Evolutionary conservation across 1,139 yeast genomes (phyloP).

Genomic region (Lodderomyces oxycetoniae): DNA sequence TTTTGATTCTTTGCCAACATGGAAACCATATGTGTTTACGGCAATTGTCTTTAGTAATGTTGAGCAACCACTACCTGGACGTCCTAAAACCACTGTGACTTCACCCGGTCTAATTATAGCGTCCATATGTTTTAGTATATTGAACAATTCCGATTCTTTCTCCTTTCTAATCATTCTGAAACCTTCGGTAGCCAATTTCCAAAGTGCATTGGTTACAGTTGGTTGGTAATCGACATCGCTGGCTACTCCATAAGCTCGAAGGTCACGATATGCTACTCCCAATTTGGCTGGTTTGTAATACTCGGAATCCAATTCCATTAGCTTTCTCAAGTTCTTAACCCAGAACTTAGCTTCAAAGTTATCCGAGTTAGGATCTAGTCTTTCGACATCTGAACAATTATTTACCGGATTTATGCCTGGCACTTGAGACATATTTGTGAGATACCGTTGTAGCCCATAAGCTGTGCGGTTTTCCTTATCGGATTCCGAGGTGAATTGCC

Average conservation of each 20-base stretch:
- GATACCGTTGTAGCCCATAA: conserved; percentile 22
- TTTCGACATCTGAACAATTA: conserved; percentile 9
- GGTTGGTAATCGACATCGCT: conserved; percentile 77
- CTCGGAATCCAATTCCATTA: conserved; percentile 6
- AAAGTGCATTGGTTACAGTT: conserved; percentile 55
- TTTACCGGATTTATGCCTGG: conserved; percentile 44
- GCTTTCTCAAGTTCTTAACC: conserved; percentile 63
- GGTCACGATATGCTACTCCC: conserved; percentile 64
- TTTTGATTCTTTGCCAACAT: conserved; percentile 24
- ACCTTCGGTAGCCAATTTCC: conserved; percentile 18
- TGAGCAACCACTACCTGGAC: conserved; percentile 38
- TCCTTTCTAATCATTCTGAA: conserved; percentile 41
- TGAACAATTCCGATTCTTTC: conserved; percentile 22
- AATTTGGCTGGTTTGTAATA: conserved; percentile 58
- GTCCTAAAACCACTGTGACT: conserved; percentile 32
- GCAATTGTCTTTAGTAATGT: conserved; percentile 34
- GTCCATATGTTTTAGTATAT: conserved; percentile 33
- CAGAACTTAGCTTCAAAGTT: conserved; percentile 43
- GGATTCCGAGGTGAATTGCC: conserved; percentile 23
- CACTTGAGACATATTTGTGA: conserved; percentile 50
- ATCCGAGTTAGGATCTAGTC: conserved; percentile 14
- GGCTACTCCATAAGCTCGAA: conserved; percentile 72
- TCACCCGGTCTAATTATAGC: conserved; percentile 33
- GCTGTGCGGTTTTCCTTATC: conserved; percentile 20
- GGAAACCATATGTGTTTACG: conserved; percentile 33